Conservation (phyloP, 495 filamentous ascomycete genomes). For the Penicillium argentinense region DNA sequence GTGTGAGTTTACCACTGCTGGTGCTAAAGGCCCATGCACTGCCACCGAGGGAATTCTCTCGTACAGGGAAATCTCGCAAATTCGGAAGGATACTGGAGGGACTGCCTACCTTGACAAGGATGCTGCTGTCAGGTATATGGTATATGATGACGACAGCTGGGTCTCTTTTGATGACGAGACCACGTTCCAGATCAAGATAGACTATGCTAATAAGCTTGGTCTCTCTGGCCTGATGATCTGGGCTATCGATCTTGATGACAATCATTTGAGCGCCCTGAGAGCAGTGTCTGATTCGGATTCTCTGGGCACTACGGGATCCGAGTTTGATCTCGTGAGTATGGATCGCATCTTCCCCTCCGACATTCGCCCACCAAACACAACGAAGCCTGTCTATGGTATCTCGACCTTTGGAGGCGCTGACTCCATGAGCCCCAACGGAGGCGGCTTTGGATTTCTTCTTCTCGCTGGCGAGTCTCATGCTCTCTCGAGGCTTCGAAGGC, state of each 20-base stretch:
- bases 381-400: too few relatives aligned
- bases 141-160: slow-evolving; percentile 4
- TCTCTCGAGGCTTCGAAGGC: too few relatives aligned
- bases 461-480: too few relatives aligned
- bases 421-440: too few relatives aligned
- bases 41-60: background rate
- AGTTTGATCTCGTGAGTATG: too few relatives aligned
- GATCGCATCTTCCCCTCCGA: too few relatives aligned
- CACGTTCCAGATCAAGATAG: background rate
- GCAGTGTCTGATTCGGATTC: too few relatives aligned
- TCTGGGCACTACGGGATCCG: too few relatives aligned
- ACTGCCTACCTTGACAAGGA: background rate
- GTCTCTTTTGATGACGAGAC: slow-evolving; percentile 5
- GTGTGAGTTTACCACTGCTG: slow-evolving; percentile 2
- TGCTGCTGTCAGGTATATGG: background rate
- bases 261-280: too few relatives aligned
- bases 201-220: background rate
- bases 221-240: slow-evolving; percentile 7
- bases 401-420: too few relatives aligned
- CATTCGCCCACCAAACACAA: too few relatives aligned
- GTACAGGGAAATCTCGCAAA: slow-evolving; percentile 1
- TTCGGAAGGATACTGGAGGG: background rate
- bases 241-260: slow-evolving; percentile 12
- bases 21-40: slow-evolving; percentile 2
- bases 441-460: too few relatives aligned